Percentiles rank a stretch among this genome's conserved stretches.
phyloP scores from a whole-genome alignment of 306 rosid species.

The Cicer bijugum region DNA sequence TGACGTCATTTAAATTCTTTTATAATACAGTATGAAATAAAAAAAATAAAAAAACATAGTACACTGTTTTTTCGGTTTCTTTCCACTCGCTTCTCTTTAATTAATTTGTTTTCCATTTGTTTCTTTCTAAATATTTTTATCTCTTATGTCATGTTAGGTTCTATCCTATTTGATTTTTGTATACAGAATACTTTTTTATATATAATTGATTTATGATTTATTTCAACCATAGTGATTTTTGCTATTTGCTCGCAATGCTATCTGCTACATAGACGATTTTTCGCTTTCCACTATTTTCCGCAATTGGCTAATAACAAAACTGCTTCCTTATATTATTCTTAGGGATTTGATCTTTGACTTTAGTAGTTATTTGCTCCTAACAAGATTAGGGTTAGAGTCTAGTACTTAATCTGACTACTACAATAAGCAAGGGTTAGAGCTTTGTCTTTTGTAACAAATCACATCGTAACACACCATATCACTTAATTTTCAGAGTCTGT shows the following conservation, averaged over 20 bases:
- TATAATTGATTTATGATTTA: too few relatives aligned
- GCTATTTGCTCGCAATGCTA: background rate
- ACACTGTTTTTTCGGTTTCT: too few relatives aligned
- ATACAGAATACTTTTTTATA: too few relatives aligned
- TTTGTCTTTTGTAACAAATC: background rate
- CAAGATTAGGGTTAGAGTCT: background rate
- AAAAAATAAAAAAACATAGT: too few relatives aligned
- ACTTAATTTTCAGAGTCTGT: background rate
- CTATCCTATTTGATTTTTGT: too few relatives aligned
- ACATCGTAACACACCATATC: slow-evolving; percentile 9
- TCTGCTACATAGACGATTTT: background rate
- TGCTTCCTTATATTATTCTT: background rate
- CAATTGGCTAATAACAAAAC: background rate
- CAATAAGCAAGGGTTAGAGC: background rate
- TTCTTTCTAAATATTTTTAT: too few relatives aligned
- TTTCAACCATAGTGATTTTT: background rate
- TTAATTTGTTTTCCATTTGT: too few relatives aligned
- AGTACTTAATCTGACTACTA: background rate
- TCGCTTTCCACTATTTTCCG: background rate
- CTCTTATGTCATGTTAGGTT: too few relatives aligned
- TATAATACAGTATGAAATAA: too few relatives aligned
- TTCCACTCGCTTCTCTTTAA: too few relatives aligned
- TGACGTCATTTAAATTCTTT: too few relatives aligned
- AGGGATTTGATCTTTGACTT: background rate
- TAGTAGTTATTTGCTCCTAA: background rate